Conservation (phyloP, 148 eudicot species). For the Diospyros kaki region DNA sequence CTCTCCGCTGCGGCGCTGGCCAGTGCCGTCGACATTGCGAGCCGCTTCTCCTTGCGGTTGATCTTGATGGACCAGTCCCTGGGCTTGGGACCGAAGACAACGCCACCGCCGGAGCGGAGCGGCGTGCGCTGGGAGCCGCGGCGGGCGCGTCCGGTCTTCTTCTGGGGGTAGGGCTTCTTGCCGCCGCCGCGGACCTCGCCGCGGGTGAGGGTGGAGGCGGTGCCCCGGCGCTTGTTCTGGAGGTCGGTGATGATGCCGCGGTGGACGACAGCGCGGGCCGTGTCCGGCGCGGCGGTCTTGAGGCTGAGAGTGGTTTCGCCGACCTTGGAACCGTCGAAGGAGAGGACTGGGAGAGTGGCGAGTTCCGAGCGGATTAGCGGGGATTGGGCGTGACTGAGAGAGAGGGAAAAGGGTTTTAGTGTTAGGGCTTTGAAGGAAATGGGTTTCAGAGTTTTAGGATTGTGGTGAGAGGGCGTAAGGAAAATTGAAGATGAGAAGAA, state of each 20-base stretch:
- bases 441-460: constrained; percentile 20
- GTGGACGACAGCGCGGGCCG: constrained; percentile 98
- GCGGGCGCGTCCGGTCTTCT: constrained; percentile 84
- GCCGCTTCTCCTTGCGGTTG: constrained; percentile 78
- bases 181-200: constrained; percentile 93
- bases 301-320: constrained; percentile 70
- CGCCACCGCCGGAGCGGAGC: constrained; percentile 85
- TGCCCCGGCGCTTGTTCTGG: constrained; percentile 76
- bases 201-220: constrained; percentile 93
- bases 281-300: constrained; percentile 67
- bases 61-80: constrained; percentile 86
- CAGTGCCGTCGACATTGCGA: constrained; percentile 79
- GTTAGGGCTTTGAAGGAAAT: constrained; percentile 24
- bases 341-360: constrained; percentile 73
- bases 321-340: constrained; percentile 58
- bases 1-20: constrained; percentile 64
- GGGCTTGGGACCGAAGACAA: constrained; percentile 86
- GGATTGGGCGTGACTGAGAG: constrained; percentile 10
- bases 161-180: constrained; percentile 73
- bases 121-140: constrained; percentile 81
- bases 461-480: constrained; percentile 16
- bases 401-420: constrained; percentile 19
- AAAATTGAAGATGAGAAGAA: constrained; percentile 43
- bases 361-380: constrained; percentile 42
- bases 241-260: constrained; percentile 80